Evolutionary conservation across 2,329 filamentous ascomycete species (phyloP), one percentile per base, ranked within the genome.

Genomic region (Beauveria rudraprayagi): DNA sequence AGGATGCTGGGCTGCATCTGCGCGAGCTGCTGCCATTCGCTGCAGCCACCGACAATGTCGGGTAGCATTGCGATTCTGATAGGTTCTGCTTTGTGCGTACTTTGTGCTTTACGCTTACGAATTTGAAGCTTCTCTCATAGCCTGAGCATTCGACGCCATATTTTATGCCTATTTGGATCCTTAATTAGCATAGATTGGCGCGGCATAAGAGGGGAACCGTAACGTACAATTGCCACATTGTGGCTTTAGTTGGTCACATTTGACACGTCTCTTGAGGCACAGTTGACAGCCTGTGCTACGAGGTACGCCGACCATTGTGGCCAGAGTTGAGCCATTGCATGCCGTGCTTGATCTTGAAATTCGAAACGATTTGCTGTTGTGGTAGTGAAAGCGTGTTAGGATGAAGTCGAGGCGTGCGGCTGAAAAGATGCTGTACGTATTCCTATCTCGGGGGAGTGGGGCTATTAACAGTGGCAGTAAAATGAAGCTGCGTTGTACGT

Each of bases 161-260:
- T 56, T 69, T 73, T 58, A 67, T 62, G 37, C 56, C 56, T 56
- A 9, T 22, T 17, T 19, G 22, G 2, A 16, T 3, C 3, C 6
- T 30, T 28, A 2, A 17, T 41, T 1, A 54, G 40, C 17, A 51
- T 3, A 11, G 34, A 37, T 14, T 9, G 10, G 9, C 11, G 5
- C 7, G 5, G 24, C 24, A 19, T 11, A 28, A 24, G 26, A 19
- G 5, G 43, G 11, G 34, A 6, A 14, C 5, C 16, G n/a, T 2
- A 17, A 40, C 55, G 19, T 50, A 57, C 76, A 77, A 57, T 77
- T 77, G 26, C 66, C 68, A 60, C 75, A 77, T 58, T 67, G 69
- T 11, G 78, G 78, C 11, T 71, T 72, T 24, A 64, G 68, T 66
- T 79, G 73, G 65, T 81, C 78, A 63, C 79, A 81, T 70, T 78